Evolutionary conservation across 805 yeast genomes (phyloP), one percentile per base, ranked within the genome.

Genomic region (Metschnikowia kunwiensis): DNA sequence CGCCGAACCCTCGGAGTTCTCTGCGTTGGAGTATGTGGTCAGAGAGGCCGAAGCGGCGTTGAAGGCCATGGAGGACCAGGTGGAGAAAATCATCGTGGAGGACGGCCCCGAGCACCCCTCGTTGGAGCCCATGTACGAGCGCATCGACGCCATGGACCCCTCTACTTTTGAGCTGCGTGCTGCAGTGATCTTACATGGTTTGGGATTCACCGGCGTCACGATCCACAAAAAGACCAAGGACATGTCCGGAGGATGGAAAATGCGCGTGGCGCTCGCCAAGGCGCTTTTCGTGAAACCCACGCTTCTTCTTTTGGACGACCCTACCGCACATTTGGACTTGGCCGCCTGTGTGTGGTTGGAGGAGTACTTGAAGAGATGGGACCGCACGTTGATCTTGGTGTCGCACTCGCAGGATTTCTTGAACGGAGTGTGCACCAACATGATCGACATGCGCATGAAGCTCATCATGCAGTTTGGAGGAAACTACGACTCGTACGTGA

Each of bases 191-290:
- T 75, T 93, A 58, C 86, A 86, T 50, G 98, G 98, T 89, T 78
- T 93, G 64, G 98, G 98, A 57, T 93, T 93, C 81, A 86, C 85
- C 68, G 58, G 83, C 39, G 67, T 68, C 50, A 91, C 97, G 39
- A 91, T 93, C 58, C 74, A 77, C 61, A 93, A 93, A 77, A 83
- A 82, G 70, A 93, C 98, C 57, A 89, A 87, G 68, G 97, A 93
- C 61, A 93, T 93, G 98, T 87, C 97, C 60, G 98, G 98, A 78
- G 98, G 98, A 63, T 93, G 98, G 98, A 88, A 88, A 75, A 93
- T 93, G 98, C 87, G 98, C 72, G 98, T 93, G 45, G 97, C 98
- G 29, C 75, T 93, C 46, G 96, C 96, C 43, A 93, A 93, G 70
- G 98, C 98, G 20, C 75, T 93, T 54, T 93, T 93, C 74, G 97